Conservation (phyloP, 768 basidiomycete genomes). For the Xerocomus spinulosus region DNA sequence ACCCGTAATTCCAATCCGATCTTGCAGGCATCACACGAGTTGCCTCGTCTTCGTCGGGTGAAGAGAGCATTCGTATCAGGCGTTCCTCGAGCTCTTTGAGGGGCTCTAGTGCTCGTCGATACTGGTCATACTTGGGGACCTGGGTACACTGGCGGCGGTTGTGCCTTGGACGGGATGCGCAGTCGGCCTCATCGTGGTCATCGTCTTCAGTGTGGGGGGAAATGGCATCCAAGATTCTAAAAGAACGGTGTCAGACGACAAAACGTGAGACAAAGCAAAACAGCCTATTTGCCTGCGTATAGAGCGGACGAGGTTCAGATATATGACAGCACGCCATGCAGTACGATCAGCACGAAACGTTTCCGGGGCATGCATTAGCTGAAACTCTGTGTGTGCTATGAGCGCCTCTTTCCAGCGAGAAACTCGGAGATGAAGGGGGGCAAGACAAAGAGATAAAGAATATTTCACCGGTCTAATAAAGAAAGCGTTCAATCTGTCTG, state of each 20-base stretch:
- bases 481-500: neutral
- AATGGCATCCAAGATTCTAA: slow-evolving; percentile 70
- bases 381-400: slow-evolving; percentile 58
- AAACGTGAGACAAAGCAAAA: slow-evolving; percentile 1
- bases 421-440: neutral
- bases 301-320: slow-evolving; percentile 82
- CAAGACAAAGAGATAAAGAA: slow-evolving; percentile 2
- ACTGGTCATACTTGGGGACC: slow-evolving; percentile 57
- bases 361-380: slow-evolving; percentile 71
- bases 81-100: slow-evolving; percentile 65
- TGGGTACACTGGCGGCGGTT: slow-evolving; percentile 41
- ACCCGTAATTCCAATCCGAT: slow-evolving; percentile 36
- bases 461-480: slow-evolving; percentile 2
- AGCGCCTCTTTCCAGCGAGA: slow-evolving; percentile 12
- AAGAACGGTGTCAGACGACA: neutral
- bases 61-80: slow-evolving; percentile 61
- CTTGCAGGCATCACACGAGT: slow-evolving; percentile 47
- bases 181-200: slow-evolving; percentile 54
- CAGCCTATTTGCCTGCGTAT: slow-evolving; percentile 54
- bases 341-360: slow-evolving; percentile 77
- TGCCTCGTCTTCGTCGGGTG: slow-evolving; percentile 62
- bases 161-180: slow-evolving; percentile 44
- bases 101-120: slow-evolving; percentile 61
- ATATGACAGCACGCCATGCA: slow-evolving; percentile 85
- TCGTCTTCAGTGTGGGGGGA: slow-evolving; percentile 56